Percentiles rank a stretch among this genome's conserved stretches.
Conservation (phyloP, 1,139 yeast genomes). For the Sugiyamaella neomexicana region DNA sequence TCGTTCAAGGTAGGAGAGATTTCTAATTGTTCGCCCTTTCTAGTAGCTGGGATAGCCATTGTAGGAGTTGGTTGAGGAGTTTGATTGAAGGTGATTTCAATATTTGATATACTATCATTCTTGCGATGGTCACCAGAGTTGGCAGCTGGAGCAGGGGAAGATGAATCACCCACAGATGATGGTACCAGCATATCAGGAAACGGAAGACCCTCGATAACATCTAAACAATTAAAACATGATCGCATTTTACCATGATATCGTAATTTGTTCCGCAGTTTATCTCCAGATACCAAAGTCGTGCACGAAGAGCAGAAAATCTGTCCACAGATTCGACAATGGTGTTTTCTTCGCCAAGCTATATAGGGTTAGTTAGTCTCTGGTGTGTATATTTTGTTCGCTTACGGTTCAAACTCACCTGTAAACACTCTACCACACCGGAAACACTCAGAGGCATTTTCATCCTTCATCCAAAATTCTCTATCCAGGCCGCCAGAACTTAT, state of each 20-base stretch:
- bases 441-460: conserved; percentile 80
- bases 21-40: conserved; percentile 76
- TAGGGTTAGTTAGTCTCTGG: neutral
- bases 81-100: conserved; percentile 31
- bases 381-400: too few species aligned
- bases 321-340: conserved; percentile 94
- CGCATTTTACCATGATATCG: conserved; percentile 68
- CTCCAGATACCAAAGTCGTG: conserved; percentile 72
- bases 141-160: neutral
- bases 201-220: conserved; percentile 55
- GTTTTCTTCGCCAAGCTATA: conserved; percentile 73
- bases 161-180: conserved; percentile 6
- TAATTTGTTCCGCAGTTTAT: conserved; percentile 60
- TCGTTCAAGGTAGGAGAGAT: conserved; percentile 50
- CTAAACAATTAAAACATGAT: conserved; percentile 76
- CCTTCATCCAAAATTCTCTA: conserved; percentile 88
- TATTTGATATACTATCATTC: conserved; percentile 13
- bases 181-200: conserved; percentile 20
- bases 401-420: conserved; percentile 45
- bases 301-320: conserved; percentile 92
- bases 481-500: conserved; percentile 37
- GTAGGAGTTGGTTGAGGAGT: conserved; percentile 67
- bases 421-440: conserved; percentile 73
- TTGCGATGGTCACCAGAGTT: conserved; percentile 3
- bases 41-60: conserved; percentile 81